Conservation (phyloP, 1,284 basidiomycete genomes). For the Amylostereum areolatum region DNA sequence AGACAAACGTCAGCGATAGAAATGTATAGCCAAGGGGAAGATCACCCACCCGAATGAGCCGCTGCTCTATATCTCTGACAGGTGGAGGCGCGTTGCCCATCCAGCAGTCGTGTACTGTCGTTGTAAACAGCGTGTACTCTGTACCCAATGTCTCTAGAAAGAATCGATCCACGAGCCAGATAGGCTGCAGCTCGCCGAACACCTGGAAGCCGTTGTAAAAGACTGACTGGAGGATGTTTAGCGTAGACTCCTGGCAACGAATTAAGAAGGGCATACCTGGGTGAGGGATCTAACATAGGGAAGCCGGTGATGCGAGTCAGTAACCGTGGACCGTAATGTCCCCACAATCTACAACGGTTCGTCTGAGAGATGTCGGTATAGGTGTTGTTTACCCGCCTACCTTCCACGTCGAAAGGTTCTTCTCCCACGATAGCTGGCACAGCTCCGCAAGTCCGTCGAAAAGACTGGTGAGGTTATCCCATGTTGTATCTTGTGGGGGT, state of each 20-base stretch:
- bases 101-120: slow-evolving; percentile 33
- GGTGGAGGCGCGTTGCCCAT: slow-evolving; percentile 26
- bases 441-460: slow-evolving; percentile 56
- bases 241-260: not conserved
- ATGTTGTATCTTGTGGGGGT: slow-evolving; percentile 44
- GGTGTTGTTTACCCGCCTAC: slow-evolving; percentile 25
- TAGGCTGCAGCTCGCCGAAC: slow-evolving; percentile 41
- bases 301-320: not conserved
- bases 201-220: slow-evolving; percentile 55
- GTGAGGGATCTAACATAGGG: not conserved
- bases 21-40: not conserved
- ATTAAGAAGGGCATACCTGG: not conserved
- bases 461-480: slow-evolving; percentile 43
- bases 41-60: slow-evolving; percentile 42
- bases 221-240: slow-evolving; percentile 34
- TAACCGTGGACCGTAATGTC: too few species aligned
- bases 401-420: slow-evolving; percentile 55
- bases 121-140: slow-evolving; percentile 38
- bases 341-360: not conserved
- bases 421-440: slow-evolving; percentile 36
- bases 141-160: slow-evolving; percentile 58
- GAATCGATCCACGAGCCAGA: slow-evolving; percentile 61
- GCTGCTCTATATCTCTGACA: slow-evolving; percentile 44
- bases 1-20: not conserved
- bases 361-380: slow-evolving; percentile 27